Evolutionary conservation across 2,329 filamentous ascomycete genomes (phyloP).

Genomic region (Neofusicoccum cordaticola): DNA sequence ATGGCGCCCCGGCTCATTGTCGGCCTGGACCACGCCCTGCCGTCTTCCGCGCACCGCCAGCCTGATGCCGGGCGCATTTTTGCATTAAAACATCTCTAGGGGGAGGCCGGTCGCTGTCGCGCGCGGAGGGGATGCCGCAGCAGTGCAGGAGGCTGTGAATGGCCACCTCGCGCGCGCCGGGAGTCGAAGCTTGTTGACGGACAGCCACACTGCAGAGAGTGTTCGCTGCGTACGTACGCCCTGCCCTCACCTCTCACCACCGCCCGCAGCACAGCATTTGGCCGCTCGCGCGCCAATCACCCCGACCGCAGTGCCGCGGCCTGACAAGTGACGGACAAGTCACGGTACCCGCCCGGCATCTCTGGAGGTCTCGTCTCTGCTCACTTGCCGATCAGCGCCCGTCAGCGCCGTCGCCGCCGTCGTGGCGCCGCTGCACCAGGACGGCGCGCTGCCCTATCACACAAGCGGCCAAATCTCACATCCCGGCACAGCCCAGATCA

Average conservation of each 20-base stretch:
- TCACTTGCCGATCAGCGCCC: background rate
- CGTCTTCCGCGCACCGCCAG: background rate
- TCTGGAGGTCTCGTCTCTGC: background rate
- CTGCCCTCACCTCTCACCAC: slow-evolving; percentile 8
- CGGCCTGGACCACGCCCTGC: background rate
- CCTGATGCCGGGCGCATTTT: background rate
- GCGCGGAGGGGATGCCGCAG: background rate
- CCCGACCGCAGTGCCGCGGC: background rate
- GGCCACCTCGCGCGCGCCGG: background rate
- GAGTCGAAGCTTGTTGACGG: background rate
- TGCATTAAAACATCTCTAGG: background rate
- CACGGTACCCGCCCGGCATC: background rate
- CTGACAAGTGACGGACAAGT: background rate
- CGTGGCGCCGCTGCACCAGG: background rate
- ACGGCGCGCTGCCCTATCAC: background rate
- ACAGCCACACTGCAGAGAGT: background rate
- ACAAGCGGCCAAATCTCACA: background rate
- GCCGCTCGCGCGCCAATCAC: background rate
- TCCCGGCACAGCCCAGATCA: background rate
- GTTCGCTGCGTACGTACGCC: background rate
- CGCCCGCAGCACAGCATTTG: background rate
- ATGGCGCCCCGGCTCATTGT: background rate
- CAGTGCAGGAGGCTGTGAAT: background rate
- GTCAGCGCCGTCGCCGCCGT: background rate
- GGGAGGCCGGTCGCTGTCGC: background rate